These are phyloP conservation scores for Solanum lycopersicoides DNA, from an alignment of 257 asterid genomes.

Conservation along the genomic window DNA sequence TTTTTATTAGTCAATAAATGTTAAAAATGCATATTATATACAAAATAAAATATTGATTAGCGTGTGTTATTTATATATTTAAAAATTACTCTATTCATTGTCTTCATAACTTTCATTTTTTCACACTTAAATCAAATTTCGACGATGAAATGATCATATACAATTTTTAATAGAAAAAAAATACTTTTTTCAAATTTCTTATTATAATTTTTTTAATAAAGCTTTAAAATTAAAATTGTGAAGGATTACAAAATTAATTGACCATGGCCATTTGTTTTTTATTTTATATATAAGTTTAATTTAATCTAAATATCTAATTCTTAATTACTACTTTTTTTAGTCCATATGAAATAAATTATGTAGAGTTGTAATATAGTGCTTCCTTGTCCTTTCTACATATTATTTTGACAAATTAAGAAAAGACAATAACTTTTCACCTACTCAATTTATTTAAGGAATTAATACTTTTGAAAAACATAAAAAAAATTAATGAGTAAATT, in stretches of 20 bases:
- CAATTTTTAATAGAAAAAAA: neutral
- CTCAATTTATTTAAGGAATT: no score
- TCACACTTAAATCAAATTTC: neutral
- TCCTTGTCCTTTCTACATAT: no score
- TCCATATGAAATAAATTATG: neutral
- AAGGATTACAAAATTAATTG: neutral
- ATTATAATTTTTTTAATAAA: no score
- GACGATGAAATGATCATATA: neutral
- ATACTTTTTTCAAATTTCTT: no score
- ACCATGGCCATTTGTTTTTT: neutral
- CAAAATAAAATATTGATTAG: neutral
- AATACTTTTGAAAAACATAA: no score
- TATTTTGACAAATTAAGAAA: no score
- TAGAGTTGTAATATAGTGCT: no score
- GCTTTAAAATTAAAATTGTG: no score
- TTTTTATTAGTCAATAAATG: neutral
- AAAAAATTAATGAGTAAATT: no score
- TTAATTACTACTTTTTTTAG: no score
- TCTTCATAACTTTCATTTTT: neutral
- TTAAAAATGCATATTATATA: neutral
- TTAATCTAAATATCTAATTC: no score
- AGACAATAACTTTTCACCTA: rapidly evolving
- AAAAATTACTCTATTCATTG: neutral
- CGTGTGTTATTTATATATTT: neutral
- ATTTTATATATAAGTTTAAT: no score